Conservation (phyloP, 352 stramenopile species). For the Aphanomyces invadans region DNA sequence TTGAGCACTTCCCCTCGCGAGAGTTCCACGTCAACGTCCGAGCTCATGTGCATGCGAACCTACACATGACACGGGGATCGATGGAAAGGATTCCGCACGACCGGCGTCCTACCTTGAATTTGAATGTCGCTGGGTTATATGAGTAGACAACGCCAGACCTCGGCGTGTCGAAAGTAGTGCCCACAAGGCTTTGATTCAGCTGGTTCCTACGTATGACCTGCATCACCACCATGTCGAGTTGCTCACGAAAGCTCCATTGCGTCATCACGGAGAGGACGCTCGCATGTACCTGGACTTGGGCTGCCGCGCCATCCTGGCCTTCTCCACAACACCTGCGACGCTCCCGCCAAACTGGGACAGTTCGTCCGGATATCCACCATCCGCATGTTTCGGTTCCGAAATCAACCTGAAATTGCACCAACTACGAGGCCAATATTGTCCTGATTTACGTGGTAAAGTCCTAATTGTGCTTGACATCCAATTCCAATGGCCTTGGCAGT, state of each 20-base stretch:
- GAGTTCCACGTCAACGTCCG: background rate
- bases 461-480: no score
- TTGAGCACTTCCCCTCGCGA: conserved; percentile 15
- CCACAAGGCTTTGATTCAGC: conserved; percentile 13
- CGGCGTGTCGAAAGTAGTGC: background rate
- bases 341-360: no score
- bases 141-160: conserved; percentile 12
- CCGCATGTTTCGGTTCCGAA: no score
- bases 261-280: background rate
- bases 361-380: no score
- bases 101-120: conserved; percentile 12
- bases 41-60: conserved; percentile 7
- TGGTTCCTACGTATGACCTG: background rate
- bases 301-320: conserved; percentile 1
- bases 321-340: background rate
- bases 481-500: no score
- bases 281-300: background rate
- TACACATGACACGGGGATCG: background rate
- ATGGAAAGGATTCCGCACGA: background rate
- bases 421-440: no score
- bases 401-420: no score
- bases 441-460: no score
- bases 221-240: background rate
- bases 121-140: background rate
- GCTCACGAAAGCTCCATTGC: background rate